Evolutionary conservation across 345 rosid genomes (phyloP), one percentile per base, ranked within the genome.

Genomic region (Raphanus sativus): DNA sequence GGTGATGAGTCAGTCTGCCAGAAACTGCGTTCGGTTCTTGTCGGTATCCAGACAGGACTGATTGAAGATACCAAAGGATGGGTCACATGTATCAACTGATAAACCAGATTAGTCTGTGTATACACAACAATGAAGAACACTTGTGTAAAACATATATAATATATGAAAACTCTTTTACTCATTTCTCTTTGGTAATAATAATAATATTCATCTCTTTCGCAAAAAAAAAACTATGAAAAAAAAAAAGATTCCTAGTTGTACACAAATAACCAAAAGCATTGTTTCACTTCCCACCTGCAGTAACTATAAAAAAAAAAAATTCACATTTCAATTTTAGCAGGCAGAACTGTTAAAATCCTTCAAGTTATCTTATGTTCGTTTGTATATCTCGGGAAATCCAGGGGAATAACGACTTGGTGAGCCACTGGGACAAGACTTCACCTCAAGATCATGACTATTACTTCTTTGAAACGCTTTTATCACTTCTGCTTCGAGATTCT

Each of bases 51-150:
- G 75, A 88, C 76, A 33, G 98, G 98, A 38, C 25, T 48, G 4
- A 70, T 82, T n/a, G 90, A 88, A 73, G 98, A 94, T 61, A 87
- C 78, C 40, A 86, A 87, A 45, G 92, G 93, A 48, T 94, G 98
- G 98, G 83, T 78, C 34, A 42, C 83, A n/a, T 78, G 84, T 84
- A 77, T 92, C 28, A 34, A 80, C 33, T 84, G 69, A 82, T 38
- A 32, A 33, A 17, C 28, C 70, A 70, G 50, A 63, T 45, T 45
- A 45, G 1, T 11, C 13, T 45, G 52, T 40, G 55, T 48, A 48
- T 48, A 48, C 55, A 48, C 55, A 4, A 48, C 48, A 40, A 40
- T 40, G 42, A 2, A 36, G 12, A 40, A 40, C 55, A 48, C 17
- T 13, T n/a, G 1, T 48, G 55, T 48, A 48, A 36, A 48, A 48